A percentile compares a stretch with the other conserved stretches of the same genome.
Conservation (phyloP, 805 yeast genomes). For the Brettanomyces custersianus region DNA sequence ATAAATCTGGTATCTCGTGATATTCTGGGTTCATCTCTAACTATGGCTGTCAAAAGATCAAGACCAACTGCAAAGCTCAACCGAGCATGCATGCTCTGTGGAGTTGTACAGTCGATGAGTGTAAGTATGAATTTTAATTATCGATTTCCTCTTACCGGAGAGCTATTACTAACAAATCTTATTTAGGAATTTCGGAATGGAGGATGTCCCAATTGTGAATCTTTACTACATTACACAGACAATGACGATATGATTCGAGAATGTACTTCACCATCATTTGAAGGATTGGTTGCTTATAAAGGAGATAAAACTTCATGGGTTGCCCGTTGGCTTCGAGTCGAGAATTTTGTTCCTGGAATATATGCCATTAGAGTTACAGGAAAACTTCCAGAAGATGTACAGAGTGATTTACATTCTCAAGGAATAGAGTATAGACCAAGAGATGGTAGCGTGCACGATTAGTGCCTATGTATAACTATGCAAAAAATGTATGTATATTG, state of each 20-base stretch:
- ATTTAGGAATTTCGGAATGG: slow-evolving; percentile 55
- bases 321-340: slow-evolving; percentile 90
- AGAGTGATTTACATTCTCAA: slow-evolving; percentile 59
- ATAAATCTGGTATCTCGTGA: no score
- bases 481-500: no score
- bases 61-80: slow-evolving; percentile 50
- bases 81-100: slow-evolving; percentile 97
- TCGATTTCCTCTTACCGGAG: no score
- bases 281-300: slow-evolving; percentile 87
- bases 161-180: neutral
- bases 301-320: slow-evolving; percentile 89
- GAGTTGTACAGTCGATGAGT: slow-evolving; percentile 73
- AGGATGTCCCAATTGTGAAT: slow-evolving; percentile 97
- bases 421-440: slow-evolving; percentile 88
- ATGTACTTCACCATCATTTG: slow-evolving; percentile 94
- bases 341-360: slow-evolving; percentile 78
- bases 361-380: slow-evolving; percentile 94
- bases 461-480: neutral
- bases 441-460: slow-evolving; percentile 64
- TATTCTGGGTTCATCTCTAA: neutral
- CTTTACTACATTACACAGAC: slow-evolving; percentile 61
- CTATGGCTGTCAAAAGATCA: slow-evolving; percentile 20
- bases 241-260: slow-evolving; percentile 83
- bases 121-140: slow-evolving; percentile 39
- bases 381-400: slow-evolving; percentile 78